phyloP scores from a whole-genome alignment of 2,329 filamentous ascomycete species.

The Phyllosticta capitalensis region DNA sequence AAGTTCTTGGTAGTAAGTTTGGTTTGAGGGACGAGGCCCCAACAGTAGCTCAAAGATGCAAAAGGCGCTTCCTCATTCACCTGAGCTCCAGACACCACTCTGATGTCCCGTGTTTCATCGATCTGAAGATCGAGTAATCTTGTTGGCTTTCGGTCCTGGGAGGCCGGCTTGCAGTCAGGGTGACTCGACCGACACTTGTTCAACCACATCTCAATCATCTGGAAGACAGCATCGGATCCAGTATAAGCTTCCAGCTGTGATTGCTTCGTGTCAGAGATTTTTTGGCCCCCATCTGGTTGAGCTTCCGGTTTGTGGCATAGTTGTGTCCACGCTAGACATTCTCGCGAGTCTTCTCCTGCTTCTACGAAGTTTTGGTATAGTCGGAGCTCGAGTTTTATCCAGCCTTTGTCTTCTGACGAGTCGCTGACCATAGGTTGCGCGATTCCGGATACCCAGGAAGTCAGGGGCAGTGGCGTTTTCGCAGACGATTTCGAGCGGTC shows the following conservation, averaged over 20 bases:
- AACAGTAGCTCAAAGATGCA: slow-evolving; percentile 6
- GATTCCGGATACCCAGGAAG: neutral
- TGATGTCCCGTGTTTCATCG: neutral
- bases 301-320: neutral
- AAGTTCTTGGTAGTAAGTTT: neutral
- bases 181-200: neutral
- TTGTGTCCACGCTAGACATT: neutral
- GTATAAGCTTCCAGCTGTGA: too few relatives aligned
- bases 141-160: too few relatives aligned
- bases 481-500: neutral
- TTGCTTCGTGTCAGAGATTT: too few relatives aligned
- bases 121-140: neutral
- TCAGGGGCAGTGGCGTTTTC: neutral
- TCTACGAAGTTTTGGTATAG: neutral
- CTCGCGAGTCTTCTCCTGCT: neutral
- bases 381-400: neutral
- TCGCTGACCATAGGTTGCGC: neutral
- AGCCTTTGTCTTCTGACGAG: neutral
- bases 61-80: neutral
- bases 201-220: neutral
- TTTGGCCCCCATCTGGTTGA: neutral
- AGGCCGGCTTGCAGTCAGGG: too few relatives aligned
- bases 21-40: neutral
- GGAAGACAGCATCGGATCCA: neutral
- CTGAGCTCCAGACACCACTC: neutral